phyloP scores from a whole-genome alignment of 306 rosid genomes.

The Gynostemma pentaphyllum region DNA sequence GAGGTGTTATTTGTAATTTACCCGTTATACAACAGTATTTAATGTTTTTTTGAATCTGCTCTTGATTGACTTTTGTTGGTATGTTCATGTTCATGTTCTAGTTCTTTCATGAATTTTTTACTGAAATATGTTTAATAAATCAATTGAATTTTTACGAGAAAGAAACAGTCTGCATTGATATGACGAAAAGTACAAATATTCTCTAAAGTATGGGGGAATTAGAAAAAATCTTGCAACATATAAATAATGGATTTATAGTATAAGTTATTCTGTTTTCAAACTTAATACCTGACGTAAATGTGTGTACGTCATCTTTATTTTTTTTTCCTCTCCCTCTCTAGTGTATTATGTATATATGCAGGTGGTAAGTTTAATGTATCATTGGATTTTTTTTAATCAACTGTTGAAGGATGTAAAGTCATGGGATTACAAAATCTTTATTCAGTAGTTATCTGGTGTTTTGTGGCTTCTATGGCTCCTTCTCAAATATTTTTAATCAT shows the following conservation, averaged over 20 bases:
- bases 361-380: background rate
- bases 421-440: background rate
- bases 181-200: no score
- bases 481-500: background rate
- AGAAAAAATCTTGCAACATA: background rate
- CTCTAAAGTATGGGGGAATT: no score
- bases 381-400: background rate
- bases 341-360: no score
- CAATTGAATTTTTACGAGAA: no score
- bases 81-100: no score
- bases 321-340: background rate
- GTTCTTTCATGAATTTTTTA: background rate
- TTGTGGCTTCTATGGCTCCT: background rate
- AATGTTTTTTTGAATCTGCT: background rate
- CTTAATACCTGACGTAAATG: background rate
- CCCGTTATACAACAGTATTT: no score
- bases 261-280: background rate
- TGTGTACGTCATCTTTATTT: background rate
- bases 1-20: no score
- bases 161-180: no score
- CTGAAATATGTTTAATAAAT: background rate
- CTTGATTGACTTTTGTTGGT: background rate
- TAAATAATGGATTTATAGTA: background rate
- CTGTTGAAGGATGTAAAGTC: background rate
- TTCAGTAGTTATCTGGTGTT: background rate